phyloP scores from a whole-genome alignment of 768 basidiomycete genomes.

The Myochromella boudieri region DNA sequence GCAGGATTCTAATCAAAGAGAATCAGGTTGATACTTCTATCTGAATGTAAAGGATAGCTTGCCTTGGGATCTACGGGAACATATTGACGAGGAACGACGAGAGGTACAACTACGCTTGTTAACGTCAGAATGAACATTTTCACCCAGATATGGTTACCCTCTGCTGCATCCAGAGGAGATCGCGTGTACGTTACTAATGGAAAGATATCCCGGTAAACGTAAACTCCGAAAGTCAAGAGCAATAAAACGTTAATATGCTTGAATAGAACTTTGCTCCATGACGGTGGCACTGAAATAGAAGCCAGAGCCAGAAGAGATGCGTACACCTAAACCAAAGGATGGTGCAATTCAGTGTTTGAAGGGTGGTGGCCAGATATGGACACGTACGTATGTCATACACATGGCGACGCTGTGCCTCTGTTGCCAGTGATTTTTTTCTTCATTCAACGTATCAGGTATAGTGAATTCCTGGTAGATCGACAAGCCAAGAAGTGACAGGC shows the following conservation, averaged over 20 bases:
- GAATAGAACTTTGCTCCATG: constrained; percentile 35
- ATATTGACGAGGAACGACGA: constrained; percentile 57
- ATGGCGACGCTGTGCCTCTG: too few relatives aligned
- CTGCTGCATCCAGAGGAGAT: constrained; percentile 45
- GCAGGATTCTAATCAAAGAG: constrained; percentile 29
- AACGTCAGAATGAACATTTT: constrained; percentile 47
- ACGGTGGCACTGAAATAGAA: constrained; percentile 35
- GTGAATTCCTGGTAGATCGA: constrained; percentile 48
- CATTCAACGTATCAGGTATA: constrained; percentile 34
- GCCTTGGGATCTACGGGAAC: constrained; percentile 54
- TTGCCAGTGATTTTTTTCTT: constrained; percentile 15
- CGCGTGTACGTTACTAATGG: constrained; percentile 58
- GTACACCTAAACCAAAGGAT: constrained; percentile 35
- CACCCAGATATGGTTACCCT: constrained; percentile 53
- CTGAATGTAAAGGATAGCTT: not conserved
- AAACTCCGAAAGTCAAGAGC: constrained; percentile 46
- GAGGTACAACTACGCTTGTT: constrained; percentile 49
- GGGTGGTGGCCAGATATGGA: too few relatives aligned
- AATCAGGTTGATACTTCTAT: not conserved
- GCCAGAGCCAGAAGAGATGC: constrained; percentile 42
- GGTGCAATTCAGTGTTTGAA: too few relatives aligned
- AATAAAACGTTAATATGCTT: constrained; percentile 50
- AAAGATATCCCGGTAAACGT: constrained; percentile 57
- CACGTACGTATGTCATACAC: constrained; percentile 30
- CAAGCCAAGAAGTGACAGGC: constrained; percentile 47